Base-by-base conservation (phyloP, 106 monocot species). In the Platanthera guangdongensis region DNA sequence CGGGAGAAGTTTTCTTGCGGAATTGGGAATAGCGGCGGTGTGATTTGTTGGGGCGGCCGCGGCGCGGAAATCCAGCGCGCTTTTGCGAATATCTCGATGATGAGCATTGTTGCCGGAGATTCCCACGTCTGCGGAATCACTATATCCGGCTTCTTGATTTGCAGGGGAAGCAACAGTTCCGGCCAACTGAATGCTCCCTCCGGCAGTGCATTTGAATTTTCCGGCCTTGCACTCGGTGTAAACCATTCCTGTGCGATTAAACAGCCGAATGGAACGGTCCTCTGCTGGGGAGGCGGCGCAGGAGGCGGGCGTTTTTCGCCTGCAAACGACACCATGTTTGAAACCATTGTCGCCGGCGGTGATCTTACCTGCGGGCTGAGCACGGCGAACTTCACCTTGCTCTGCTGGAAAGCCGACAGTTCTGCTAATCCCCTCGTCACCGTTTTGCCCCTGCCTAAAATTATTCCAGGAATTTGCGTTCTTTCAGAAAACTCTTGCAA, bases 311-410 rank as follows among this genome's bases (percentile, higher is more conserved):
- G 3, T 7, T 75, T 76, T 60, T 62, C 47, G 16, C 86, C 89
- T 15, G 81, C 77, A 45, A 77, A 64, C 25, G 51, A 47, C 2
- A 88, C 81, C 3, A 64, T 82, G 18, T 79, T 97, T 57, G 86
- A 77, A 69, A 73, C 82, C 48, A 75, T 97, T 68, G 89, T 86
- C 39, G 87, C 97, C 16, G 91, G 89, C 8, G 93, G 83, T 0
- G 80, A 97, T 45, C 84, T 87, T 52, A 91, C 91, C n/a, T 97
- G 97, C 73, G 97, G 91, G 4, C 55, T 97, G 13, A 74, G 70
- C 3, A 80, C 81, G 7, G 5, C 0, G 9, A 89, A 91, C 77
- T 84, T 89, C 28, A 83, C 86, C 8, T 83, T 94, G 14, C n/a
- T 89, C 1, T 97, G 97, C 75, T 97, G 97, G 97, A 52, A 57